These are phyloP conservation scores for Myriosclerotinia duriaeana DNA, from an alignment of 2,329 filamentous ascomycete genomes.

Conservation along the genomic window DNA sequence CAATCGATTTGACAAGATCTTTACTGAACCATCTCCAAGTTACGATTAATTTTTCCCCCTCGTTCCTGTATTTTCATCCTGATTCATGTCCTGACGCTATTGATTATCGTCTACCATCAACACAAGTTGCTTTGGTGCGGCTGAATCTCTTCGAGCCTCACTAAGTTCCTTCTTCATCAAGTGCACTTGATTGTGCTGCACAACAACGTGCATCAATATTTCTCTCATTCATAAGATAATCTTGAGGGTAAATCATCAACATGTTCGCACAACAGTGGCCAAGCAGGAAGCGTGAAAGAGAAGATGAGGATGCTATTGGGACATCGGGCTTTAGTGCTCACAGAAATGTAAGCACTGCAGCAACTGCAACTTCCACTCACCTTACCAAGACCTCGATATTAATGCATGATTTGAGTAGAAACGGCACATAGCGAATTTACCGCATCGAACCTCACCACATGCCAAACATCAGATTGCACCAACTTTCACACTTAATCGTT, in stretches of 20 bases:
- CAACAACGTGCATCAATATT: neutral
- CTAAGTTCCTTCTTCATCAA: neutral
- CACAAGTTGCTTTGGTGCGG: neutral
- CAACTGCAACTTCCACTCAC: constrained; percentile 1
- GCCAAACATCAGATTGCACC: constrained; percentile 29
- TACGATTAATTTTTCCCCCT: neutral
- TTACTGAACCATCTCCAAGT: neutral
- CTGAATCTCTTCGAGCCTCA: constrained; percentile 6
- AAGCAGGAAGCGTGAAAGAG: constrained; percentile 36
- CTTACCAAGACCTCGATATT: constrained; percentile 13
- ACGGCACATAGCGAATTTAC: constrained; percentile 38
- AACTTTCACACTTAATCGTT: constrained; percentile 29
- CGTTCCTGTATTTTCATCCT: constrained; percentile 2
- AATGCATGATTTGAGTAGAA: constrained; percentile 32
- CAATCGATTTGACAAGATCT: neutral
- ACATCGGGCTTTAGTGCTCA: constrained; percentile 39
- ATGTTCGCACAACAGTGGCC: constrained; percentile 25
- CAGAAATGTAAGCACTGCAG: constrained; percentile 33
- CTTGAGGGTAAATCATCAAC: neutral
- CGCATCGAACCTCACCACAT: constrained; percentile 36
- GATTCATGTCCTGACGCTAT: neutral
- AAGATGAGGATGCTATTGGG: constrained; percentile 36
- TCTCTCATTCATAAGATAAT: neutral
- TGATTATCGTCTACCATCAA: constrained; percentile 3
- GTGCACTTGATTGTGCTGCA: neutral